Base-by-base conservation (phyloP, 164 flowering plant species). In the Stephania cephalantha region DNA sequence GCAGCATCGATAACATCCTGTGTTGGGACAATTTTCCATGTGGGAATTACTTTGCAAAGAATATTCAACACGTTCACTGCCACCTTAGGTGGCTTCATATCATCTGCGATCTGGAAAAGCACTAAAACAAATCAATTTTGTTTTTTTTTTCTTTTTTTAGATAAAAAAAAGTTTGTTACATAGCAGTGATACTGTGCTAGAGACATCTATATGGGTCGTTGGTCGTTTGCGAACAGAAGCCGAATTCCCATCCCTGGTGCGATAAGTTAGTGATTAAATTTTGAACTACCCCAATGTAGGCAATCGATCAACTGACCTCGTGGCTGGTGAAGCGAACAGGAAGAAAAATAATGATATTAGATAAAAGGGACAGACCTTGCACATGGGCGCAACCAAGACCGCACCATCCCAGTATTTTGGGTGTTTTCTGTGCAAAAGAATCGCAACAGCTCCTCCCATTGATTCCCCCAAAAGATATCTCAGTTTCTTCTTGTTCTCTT, bases 401-500 rank as follows among this genome's bases (percentile, higher is more conserved):
- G 90, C 94, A 68, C 99, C 99, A 75, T 93, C 90, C 94, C 94
- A 95, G 67, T 66, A 95, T 3, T 80, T 78, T 1, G 97, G 96
- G 77, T 78, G 85, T 76, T 86, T 88, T 65, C 88, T 83, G 81
- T 90, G 92, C 15, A 95, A 64, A 0, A 87, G 81, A 35, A 95
- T 84, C 25, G 81, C 87, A 52, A 95, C 88, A 46, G 97, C 97
- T 74, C 99, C 99, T 76, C 99, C 99, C 99, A 93, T 93, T 31
- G 99, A 95, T 77, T 95, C 99, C 61, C 99, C 99, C 67, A 87
- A 10, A 70, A 95, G 71, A 75, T 77, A 89, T 68, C 93, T 88
- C 84, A 81, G 77, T 76, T 86, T 91, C 58, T 77, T 84, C 75
- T 64, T 87, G 78, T 92, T 87, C 42, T 91, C 96, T 71, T 74